phyloP scores from a whole-genome alignment of 2,329 filamentous ascomycete species.

The Purpureocillium lavendulum region DNA sequence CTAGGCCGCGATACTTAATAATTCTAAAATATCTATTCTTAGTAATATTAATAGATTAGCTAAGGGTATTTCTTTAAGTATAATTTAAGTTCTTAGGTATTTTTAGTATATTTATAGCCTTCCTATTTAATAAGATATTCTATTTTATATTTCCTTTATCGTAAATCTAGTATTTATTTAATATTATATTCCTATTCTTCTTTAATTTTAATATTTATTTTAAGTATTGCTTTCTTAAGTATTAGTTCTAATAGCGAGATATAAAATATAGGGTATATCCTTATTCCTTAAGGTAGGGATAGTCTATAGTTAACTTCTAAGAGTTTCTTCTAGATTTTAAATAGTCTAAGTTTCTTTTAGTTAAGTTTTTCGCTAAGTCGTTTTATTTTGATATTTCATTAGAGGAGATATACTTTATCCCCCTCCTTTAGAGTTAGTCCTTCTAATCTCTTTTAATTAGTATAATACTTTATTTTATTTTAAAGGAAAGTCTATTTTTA shows the following conservation, averaged over 20 bases:
- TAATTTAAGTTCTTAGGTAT: conserved; percentile 9
- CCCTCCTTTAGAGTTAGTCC: conserved; percentile 3
- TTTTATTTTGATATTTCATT: conserved; percentile 10
- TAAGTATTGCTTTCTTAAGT: conserved; percentile 4
- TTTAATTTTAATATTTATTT: conserved; percentile 4
- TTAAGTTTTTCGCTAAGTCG: conserved; percentile 9
- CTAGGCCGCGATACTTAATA: no score
- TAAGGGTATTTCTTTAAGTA: neutral
- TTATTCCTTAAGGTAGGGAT: neutral
- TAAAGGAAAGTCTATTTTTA: no score
- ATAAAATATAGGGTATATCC: conserved; percentile 11
- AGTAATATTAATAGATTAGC: neutral
- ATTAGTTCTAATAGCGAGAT: conserved; percentile 10
- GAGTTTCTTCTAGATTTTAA: conserved; percentile 5
- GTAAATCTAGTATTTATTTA: conserved; percentile 1
- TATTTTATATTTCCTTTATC: neutral
- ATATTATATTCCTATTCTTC: conserved; percentile 4
- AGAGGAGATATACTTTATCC: conserved; percentile 9
- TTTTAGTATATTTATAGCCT: conserved; percentile 8
- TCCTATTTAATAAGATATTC: conserved; percentile 12
- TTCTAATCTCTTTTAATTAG: no score
- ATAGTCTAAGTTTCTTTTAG: conserved; percentile 11
- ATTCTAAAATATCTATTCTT: neutral
- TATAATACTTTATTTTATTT: no score
- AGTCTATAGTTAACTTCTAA: no score